phyloP scores from a whole-genome alignment of 2,329 filamentous ascomycete species.

The Epichloe baconii region DNA sequence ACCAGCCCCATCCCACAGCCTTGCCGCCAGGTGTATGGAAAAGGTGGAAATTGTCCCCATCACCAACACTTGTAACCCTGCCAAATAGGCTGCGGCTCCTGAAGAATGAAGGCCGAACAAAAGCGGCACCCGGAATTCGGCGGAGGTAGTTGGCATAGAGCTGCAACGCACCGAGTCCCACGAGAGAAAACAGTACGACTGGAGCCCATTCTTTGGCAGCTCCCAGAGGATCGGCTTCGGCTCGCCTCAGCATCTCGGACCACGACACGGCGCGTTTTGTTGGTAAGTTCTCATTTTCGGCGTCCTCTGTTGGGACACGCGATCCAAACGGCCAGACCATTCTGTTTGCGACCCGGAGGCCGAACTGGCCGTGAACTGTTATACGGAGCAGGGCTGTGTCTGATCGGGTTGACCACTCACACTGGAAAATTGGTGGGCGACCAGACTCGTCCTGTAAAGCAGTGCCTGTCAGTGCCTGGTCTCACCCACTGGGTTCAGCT shows the following conservation, averaged over 20 bases:
- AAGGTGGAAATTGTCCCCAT: slow-evolving; percentile 90
- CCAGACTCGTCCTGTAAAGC: no score
- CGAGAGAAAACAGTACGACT: slow-evolving; percentile 23
- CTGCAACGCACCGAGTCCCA: slow-evolving; percentile 25
- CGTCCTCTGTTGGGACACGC: slow-evolving; percentile 13
- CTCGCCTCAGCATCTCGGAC: slow-evolving; percentile 22
- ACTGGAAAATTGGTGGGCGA: no score
- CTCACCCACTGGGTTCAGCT: no score
- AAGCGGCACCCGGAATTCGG: slow-evolving; percentile 64
- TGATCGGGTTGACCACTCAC: neutral
- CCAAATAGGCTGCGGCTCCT: slow-evolving; percentile 68
- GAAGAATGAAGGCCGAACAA: slow-evolving; percentile 65
- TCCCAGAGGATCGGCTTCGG: slow-evolving; percentile 16
- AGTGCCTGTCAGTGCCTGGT: no score
- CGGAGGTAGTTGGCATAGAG: slow-evolving; percentile 68
- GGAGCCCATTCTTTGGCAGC: slow-evolving; percentile 28
- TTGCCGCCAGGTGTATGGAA: slow-evolving; percentile 92
- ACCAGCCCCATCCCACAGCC: slow-evolving; percentile 83
- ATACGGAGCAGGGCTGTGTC: neutral
- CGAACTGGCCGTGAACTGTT: slow-evolving; percentile 7
- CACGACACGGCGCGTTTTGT: slow-evolving; percentile 22
- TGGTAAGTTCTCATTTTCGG: slow-evolving; percentile 11
- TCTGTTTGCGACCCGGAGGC: slow-evolving; percentile 18
- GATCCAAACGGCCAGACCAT: slow-evolving; percentile 30
- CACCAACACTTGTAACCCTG: slow-evolving; percentile 82